Evolutionary conservation across 148 eudicot species (phyloP).

Genomic region (Fagopyrum tataricum): DNA sequence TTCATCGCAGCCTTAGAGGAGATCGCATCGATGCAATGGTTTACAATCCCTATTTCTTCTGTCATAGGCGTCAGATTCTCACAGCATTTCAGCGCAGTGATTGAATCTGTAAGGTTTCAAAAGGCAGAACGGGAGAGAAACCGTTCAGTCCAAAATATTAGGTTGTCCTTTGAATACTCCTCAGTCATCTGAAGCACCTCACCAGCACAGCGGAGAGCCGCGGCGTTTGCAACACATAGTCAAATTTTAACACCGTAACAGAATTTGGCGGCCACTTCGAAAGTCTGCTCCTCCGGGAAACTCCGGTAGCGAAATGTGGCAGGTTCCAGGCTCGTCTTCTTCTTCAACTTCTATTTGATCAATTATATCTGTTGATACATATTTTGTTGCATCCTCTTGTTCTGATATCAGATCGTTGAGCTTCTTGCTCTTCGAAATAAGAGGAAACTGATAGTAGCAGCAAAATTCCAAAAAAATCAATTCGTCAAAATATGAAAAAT

Average conservation of each 20-base stretch:
- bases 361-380: not conserved
- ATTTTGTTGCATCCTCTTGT: constrained; percentile 31
- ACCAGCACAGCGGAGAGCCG: constrained; percentile 85
- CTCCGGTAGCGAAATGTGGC: constrained; percentile 43
- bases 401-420: constrained; percentile 62
- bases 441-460: constrained; percentile 53
- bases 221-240: constrained; percentile 49
- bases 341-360: not conserved
- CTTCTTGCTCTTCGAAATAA: constrained; percentile 80
- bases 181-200: constrained; percentile 83
- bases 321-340: constrained; percentile 20
- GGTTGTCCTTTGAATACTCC: constrained; percentile 67
- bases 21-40: constrained; percentile 60
- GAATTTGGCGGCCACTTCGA: constrained; percentile 90
- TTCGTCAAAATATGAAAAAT: not conserved
- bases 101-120: constrained; percentile 43
- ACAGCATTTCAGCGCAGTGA: constrained; percentile 64
- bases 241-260: constrained; percentile 85
- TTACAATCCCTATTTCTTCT: constrained; percentile 60
- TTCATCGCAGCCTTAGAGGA: constrained; percentile 47
- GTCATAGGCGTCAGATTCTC: constrained; percentile 49
- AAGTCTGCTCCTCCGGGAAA: constrained; percentile 84
- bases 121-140: constrained; percentile 50
- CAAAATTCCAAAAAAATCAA: not conserved
- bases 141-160: constrained; percentile 59